Evolutionary conservation across 306 rosid genomes (phyloP), one percentile per base, ranked within the genome.

Genomic region (Cajanus cajan): DNA sequence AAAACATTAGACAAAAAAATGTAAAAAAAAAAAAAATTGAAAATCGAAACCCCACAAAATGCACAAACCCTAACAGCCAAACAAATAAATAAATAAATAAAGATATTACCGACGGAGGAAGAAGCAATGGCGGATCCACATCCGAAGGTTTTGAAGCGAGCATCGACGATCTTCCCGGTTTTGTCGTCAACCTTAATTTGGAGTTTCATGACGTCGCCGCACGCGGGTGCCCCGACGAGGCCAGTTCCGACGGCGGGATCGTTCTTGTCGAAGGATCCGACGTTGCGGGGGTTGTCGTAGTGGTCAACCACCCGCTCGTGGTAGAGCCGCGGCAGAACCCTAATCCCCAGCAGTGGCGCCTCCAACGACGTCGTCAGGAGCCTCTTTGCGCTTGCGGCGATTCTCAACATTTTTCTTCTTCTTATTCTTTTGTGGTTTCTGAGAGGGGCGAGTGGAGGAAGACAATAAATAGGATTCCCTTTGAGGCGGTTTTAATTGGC

Each of bases 41-140:
- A 75, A 69, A 58, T 48, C 25, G 14, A 51, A 80, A 63, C 70
- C 44, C 44, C 44, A 15, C 15, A 66, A 65, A 19, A 39, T 14
- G 31, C 28, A 66, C 10, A 72, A 52, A 73, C 22, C 67, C 68
- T 16, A 45, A 59, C 19, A 59, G 2, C 19, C 4, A 59, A 59
- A 31, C 4, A 28, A 6, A n/a, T n/a, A n/a, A n/a, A n/a, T n/a
- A n/a, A n/a, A n/a, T n/a, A n/a, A 57, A 57, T 1, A 28, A 28
- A 28, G 31, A 28, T 2, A 59, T 33, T 68, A 95, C 98, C 98
- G n/a, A 95, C 90, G 0, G 99, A 95, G 4, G 98, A 95, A 44
- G 99, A 95, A 34, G 99, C 98, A 72, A 95, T 95, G 34, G 99
- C 98, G 24, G 99, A 95, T 2, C 99, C 99, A 78, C 99, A 95